phyloP scores from a whole-genome alignment of 495 filamentous ascomycete genomes.

The Podospora pseudoanserina region DNA sequence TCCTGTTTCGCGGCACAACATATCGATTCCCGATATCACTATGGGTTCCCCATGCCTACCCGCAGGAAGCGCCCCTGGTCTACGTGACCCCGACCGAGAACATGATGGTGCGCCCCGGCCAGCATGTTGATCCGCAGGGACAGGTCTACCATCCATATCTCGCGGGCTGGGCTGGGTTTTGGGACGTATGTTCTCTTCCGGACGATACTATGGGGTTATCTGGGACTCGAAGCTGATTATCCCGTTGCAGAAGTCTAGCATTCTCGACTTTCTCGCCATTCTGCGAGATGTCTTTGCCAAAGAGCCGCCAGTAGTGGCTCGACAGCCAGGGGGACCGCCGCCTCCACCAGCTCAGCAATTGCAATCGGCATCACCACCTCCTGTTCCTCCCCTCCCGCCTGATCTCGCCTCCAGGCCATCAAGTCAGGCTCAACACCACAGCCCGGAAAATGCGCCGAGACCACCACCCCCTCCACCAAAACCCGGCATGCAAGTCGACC shows the following conservation, averaged over 20 bases:
- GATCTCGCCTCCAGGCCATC: slow-evolving; percentile 26
- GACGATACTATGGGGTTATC: neutral
- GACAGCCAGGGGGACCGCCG: slow-evolving; percentile 50
- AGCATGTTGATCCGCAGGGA: slow-evolving; percentile 93
- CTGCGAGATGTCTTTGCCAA: slow-evolving; percentile 87
- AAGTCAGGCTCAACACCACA: slow-evolving; percentile 12
- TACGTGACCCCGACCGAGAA: slow-evolving; percentile 86
- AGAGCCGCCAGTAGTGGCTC: slow-evolving; percentile 84
- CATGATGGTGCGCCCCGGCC: slow-evolving; percentile 86
- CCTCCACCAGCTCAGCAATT: slow-evolving; percentile 39
- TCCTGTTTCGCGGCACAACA: slow-evolving; percentile 78
- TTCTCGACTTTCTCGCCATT: slow-evolving; percentile 76
- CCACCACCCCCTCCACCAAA: slow-evolving; percentile 48
- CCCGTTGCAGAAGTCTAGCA: slow-evolving; percentile 65
- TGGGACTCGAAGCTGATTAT: slow-evolving; percentile 21
- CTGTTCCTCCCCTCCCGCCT: slow-evolving; percentile 42
- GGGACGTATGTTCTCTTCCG: slow-evolving; percentile 69
- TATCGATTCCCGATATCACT: slow-evolving; percentile 89
- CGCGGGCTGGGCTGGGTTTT: slow-evolving; percentile 79
- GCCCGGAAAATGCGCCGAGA: slow-evolving; percentile 18
- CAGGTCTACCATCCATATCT: slow-evolving; percentile 95
- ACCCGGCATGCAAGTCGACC: slow-evolving; percentile 30
- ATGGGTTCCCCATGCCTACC: slow-evolving; percentile 96
- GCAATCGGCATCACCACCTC: slow-evolving; percentile 33
- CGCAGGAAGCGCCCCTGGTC: slow-evolving; percentile 73